Evolutionary conservation across 352 stramenopile genomes (phyloP), one percentile per base, ranked within the genome.

Genomic region (Phytophthora capsici): DNA sequence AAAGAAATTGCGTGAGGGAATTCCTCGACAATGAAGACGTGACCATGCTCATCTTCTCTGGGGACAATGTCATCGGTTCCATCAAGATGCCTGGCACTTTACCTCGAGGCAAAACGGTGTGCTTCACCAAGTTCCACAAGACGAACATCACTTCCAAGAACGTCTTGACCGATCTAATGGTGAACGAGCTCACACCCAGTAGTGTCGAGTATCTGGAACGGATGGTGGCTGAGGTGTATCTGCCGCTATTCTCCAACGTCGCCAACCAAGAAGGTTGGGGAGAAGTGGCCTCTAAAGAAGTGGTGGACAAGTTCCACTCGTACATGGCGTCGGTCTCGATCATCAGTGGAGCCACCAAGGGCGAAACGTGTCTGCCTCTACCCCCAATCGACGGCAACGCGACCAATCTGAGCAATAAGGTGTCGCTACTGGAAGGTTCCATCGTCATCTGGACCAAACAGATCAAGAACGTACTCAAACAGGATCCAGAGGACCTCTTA

Each of bases 381-480:
- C 97, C 97, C 9, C 94, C 94, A 0, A 82, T 97, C 2, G 90
- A 98, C 19, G 85, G 83, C 10, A 91, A 95, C 32, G 82, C 86
- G 0, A 83, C 78, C 7, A 91, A 89, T 38, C 22, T 91, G 44
- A 91, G 86, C 63, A 98, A 96, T 68, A 95, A 97, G 32, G 98
- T 99, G 58, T 98, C 96, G 12, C 73, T 99, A n/a, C 80, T 99
- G 0, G 97, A 99, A 77, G 91, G 94, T 4, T 98, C 96, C 36
- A 98, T 99, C 56, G 96, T 99, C 47, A 99, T 96, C 1, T 99
- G 97, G 97, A 99, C 97, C 30, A 99, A 99, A 71, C 97, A 99
- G 77, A 99, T 99, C 71, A 99, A 99, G 73, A 98, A 95, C 64
- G 94, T 99, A 2, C 78, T 99, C 20, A 99, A 99, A 72, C 96